Conservation (phyloP, 108 stramenopile species). For the Schizochytrium sp. region DNA sequence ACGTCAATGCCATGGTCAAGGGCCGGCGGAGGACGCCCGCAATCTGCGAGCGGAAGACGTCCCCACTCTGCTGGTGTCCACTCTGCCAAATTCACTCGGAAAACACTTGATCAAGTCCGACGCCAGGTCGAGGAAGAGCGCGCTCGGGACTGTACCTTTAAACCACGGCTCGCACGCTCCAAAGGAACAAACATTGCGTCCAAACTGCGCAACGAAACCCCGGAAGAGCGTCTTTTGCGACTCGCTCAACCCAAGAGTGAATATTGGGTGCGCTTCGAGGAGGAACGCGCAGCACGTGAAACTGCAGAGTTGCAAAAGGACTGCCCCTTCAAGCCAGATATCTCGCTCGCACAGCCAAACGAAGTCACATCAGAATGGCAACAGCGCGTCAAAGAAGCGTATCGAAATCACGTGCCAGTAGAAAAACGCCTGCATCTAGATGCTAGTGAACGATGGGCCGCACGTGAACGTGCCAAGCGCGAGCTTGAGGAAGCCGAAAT, state of each 20-base stretch:
- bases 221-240: not conserved
- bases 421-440: not conserved
- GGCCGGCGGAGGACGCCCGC: not conserved
- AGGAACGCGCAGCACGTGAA: not conserved
- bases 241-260: not conserved
- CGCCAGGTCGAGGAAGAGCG: not conserved
- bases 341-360: not conserved
- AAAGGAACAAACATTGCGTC: not conserved
- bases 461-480: not conserved
- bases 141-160: not conserved
- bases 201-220: not conserved
- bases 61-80: not conserved
- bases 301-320: not conserved
- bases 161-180: not conserved
- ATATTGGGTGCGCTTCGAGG: not conserved
- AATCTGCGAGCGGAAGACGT: not conserved
- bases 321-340: not conserved
- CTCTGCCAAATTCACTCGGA: not conserved
- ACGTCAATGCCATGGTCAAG: not conserved
- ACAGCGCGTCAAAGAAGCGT: not conserved
- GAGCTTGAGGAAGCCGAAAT: conserved; percentile 3
- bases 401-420: not conserved
- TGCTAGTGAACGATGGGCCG: not conserved
- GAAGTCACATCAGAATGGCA: not conserved
- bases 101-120: not conserved